Evolutionary conservation across 805 yeast genomes (phyloP), one percentile per base, ranked within the genome.

Genomic region (Kodamaea leandrae): DNA sequence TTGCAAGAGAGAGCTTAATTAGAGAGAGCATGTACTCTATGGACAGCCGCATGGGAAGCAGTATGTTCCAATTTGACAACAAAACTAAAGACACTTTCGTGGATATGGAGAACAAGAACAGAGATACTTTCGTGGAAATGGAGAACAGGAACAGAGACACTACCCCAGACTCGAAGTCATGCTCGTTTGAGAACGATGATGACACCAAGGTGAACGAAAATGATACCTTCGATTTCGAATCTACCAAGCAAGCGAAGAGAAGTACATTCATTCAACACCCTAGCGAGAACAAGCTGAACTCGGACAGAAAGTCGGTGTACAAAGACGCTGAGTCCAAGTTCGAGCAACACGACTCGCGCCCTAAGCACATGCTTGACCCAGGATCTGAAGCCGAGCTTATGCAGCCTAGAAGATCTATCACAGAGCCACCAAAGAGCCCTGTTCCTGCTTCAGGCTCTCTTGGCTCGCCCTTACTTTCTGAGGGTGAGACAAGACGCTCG

Each of bases 11-110:
- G 25, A 45, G 50, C 13, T 37, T 44, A 23, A 43, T 47, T 21
- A 33, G 51, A 34, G 51, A 47, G 14, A 47, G 51, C 32, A 40
- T 47, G 38, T 47, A 44, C 37, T 47, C 51, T 2, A 37, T 47
- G 43, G 47, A 49, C 28, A 47, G 43, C 34, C 37, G 46, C 25
- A 43, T 45, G 33, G 49, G 44, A 19, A 47, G 48, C 39, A 44
- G 48, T 34, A 39, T 47, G 44, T 42, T 47, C 29, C 44, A 44
- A 15, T 39, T 40, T 35, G 50, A 47, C 18, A 47, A 44, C 36
- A 41, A 43, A 25, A 46, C 50, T 4, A 46, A 38, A 30, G 47
- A 41, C 17, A 46, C 50, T 1, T 28, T 46, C 15, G 24, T 43
- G 13, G 50, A 46, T n/a, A 32, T 38, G 32, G 48, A 45, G 13